Evolutionary conservation across 257 asterid species (phyloP), one percentile per base, ranked within the genome.

Genomic region (Solanum sejunctum): DNA sequence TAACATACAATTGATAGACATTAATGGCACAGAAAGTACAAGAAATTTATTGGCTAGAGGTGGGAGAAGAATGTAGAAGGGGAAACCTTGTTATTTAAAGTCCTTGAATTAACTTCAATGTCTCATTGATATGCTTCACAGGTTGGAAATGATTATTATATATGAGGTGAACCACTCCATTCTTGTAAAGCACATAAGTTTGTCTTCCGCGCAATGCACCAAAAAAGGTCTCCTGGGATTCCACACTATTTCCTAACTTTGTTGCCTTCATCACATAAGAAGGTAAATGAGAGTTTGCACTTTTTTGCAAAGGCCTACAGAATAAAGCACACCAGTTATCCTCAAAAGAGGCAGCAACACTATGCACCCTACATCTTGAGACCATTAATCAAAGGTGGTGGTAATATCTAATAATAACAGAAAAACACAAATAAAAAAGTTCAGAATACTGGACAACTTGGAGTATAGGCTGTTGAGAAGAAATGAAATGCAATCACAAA

Each of bases 201-300:
- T 95, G 97, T 91, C 99, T 94, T 89, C 99, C 99, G 1, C 98
- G 98, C 81, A 97, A 87, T 54, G 97, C 88, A 7, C 99, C 99
- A 61, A 95, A 95, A 95, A 26, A 97, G 92, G 88, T 97, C 99
- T 20, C 97, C 86, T 8, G 99, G 99, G 87, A 95, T 97, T 7
- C 98, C 99, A 99, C 99, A 97, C n/a, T 93, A 98, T 89, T 94
- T 95, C 54, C 99, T 90, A 6, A 97, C 88, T 90, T 91, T 94
- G 93, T 95, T 93, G 2, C 98, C 98, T 88, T 97, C 99, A 23
- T 95, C 99, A 16, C 97, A 92, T 16, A 97, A 93, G 84, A 97
- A 89, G 16, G 95, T 89, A 64, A 70, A 97, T 36, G 99, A 98
- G 60, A 97, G 99, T 66, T 67, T 92, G 91, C 94, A 97, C 88